A percentile compares a stretch with the other conserved stretches of the same genome.
Conservation (phyloP, 2,329 filamentous ascomycete species). For the Aspergillus uvarum region DNA sequence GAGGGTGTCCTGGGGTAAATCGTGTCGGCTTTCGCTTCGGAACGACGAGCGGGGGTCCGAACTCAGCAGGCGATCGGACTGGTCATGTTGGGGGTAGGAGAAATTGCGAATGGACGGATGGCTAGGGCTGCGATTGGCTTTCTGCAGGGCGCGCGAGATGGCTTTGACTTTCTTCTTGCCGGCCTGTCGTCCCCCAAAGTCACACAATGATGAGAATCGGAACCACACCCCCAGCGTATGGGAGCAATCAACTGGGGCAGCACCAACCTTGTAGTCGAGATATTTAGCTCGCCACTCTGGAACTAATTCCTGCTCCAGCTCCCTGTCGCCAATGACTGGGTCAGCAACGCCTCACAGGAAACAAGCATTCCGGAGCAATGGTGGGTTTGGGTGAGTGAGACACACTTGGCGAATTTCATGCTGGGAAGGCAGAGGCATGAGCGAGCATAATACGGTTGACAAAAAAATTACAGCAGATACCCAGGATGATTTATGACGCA, state of each 20-base stretch:
- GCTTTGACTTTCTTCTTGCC: constrained; percentile 94
- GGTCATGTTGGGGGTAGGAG: constrained; percentile 17
- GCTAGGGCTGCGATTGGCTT: constrained; percentile 49
- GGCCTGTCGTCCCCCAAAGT: constrained; percentile 37
- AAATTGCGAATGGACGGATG: constrained; percentile 46
- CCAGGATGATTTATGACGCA: constrained; percentile 11
- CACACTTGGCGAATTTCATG: constrained; percentile 65
- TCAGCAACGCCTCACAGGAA: constrained; percentile 22
- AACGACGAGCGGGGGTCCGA: constrained; percentile 20
- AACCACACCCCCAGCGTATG: neutral
- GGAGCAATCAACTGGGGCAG: constrained; percentile 8
- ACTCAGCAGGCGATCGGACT: constrained; percentile 10
- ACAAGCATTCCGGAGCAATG: neutral
- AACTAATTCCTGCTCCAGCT: constrained; percentile 82
- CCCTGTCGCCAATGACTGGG: constrained; percentile 45
- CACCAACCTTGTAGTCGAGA: constrained; percentile 78
- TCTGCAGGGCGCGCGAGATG: constrained; percentile 68
- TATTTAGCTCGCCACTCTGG: constrained; percentile 96
- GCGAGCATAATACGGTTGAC: constrained; percentile 19
- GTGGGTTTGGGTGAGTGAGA: constrained; percentile 11
- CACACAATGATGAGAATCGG: constrained; percentile 13
- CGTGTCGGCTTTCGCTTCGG: constrained; percentile 23
- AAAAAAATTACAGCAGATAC: constrained; percentile 7
- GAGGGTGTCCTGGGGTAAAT: constrained; percentile 14
- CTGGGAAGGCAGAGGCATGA: constrained; percentile 19